Base-by-base conservation (phyloP, 345 rosid genomes). In the Mallotus nudiflorus region DNA sequence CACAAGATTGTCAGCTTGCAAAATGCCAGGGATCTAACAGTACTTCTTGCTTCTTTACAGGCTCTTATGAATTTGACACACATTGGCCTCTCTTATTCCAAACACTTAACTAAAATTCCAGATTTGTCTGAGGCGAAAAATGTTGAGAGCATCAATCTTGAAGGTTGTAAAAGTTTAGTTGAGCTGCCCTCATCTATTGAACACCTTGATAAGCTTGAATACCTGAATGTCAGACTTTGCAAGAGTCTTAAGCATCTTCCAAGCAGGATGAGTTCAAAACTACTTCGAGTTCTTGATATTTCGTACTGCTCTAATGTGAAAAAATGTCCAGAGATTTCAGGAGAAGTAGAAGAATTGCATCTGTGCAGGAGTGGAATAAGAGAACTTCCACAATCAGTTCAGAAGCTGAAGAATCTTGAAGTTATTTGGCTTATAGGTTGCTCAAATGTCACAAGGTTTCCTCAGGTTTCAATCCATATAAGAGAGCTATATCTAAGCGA, bases 201-300 rank as follows among this genome's bases (percentile, higher is more conserved):
- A 46, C 40, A 44, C 58, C 65, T 69, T 6, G 16, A 42, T 13
- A 67, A 67, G 37, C 62, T 67, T 11, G 27, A 67, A 40, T 16
- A 37, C 39, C 71, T 67, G 24, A 40, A 53, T 42, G 52, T 67
- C n/a, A 25, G 25, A 3, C 25, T 16, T 9, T 85, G 88, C 70
- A 24, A 18, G 33, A 71, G 9, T 7, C 20, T 62, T 1, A 37
- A 3, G 42, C 44, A 50, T 50, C 16, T 68, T 55, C 48, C 69
- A 3, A 27, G 33, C 13, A 62, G 19, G 15, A 24, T 75, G 42
- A 42, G 52, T 15, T 54, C 62, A 40, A 55, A 68, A 54, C 54
- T 12, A 22, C 69, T 74, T 12, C 0, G 1, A 29, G 0, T 0
- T 10, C 57, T 68, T 44, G 5, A 7, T 39, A 35, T 74, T 40